Evolutionary conservation across 1,139 yeast species (phyloP), one percentile per base, ranked within the genome.

Genomic region (Candida frijolesensis): DNA sequence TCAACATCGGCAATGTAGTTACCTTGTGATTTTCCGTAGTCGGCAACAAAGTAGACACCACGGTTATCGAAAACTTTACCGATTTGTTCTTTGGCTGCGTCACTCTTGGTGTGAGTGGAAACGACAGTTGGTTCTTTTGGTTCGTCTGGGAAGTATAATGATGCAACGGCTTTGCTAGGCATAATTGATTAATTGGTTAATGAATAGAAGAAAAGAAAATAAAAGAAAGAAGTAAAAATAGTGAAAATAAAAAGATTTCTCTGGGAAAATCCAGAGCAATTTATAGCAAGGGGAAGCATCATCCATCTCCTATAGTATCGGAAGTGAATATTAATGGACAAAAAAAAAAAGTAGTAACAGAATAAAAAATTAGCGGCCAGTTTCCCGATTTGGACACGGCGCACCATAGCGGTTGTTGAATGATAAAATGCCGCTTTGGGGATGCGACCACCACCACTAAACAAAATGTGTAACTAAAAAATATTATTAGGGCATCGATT

Each of bases 1-100:
- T 87, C 94, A 33, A 74, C 85, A 61, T 87, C 94, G 45, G 74
- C 82, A 50, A 87, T 75, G 69, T 86, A 87, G 76, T 87, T 87
- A 58, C 94, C 94, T 29, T 65, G 54, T 1, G 91, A 84, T 63
- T 84, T 83, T 56, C 75, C 76, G 69, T 86, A 87, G 67, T 87
- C 92, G 49, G 82, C 85, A 50, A 84, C 71, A 64, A 85, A 85
- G 71, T 85, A 83, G 41, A 84, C 83, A 44, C 89, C 83, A 63
- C 87, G 75, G 52, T 84, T 69, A 60, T 87, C 92, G 57, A 82
- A 84, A 12, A 82, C 82, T 55, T 78, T 66, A 58, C 76, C 76
- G 54, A 87, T 78, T 25, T 79, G 62, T 49, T 71, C 70, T 55
- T 82, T 68, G 22, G 66, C 74, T 37, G 69, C 76, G 59, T 72